Evolutionary conservation across 2,329 filamentous ascomycete genomes (phyloP).

Genomic region (Microsporum canis): DNA sequence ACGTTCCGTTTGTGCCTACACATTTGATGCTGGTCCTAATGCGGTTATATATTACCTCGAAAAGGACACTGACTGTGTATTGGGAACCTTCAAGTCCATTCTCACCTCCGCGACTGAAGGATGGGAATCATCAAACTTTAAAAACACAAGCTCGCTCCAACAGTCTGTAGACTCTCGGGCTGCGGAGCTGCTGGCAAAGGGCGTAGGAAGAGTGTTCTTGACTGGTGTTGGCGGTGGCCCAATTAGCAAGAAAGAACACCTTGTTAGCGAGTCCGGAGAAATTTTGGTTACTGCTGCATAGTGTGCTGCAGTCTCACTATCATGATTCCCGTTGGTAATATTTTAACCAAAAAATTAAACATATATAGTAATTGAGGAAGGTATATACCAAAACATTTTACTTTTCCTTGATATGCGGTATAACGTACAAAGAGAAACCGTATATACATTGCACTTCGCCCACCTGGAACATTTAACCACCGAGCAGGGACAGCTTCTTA

Average conservation of each 20-base stretch:
- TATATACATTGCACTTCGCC: not conserved
- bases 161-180: slow-evolving; percentile 47
- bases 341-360: not conserved
- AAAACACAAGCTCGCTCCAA: slow-evolving; percentile 42
- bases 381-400: not conserved
- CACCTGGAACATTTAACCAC: slow-evolving; percentile 8
- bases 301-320: not conserved
- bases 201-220: slow-evolving; percentile 79
- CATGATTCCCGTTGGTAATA: not conserved
- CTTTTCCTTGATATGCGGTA: not conserved
- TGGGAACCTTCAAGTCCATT: slow-evolving; percentile 64
- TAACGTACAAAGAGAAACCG: not conserved
- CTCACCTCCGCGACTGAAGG: slow-evolving; percentile 52
- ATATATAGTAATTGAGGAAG: not conserved
- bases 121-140: slow-evolving; percentile 41
- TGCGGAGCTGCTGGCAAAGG: slow-evolving; percentile 57
- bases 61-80: slow-evolving; percentile 59
- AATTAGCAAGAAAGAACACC: slow-evolving; percentile 61
- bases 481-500: slow-evolving; percentile 30
- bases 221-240: slow-evolving; percentile 89
- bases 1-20: slow-evolving; percentile 78
- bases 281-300: slow-evolving; percentile 20
- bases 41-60: slow-evolving; percentile 92
- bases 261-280: slow-evolving; percentile 58
- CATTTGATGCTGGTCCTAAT: slow-evolving; percentile 94